These are phyloP conservation scores for Macadamia tetraphylla DNA, from an alignment of 164 flowering plant genomes.

Conservation along the genomic window DNA sequence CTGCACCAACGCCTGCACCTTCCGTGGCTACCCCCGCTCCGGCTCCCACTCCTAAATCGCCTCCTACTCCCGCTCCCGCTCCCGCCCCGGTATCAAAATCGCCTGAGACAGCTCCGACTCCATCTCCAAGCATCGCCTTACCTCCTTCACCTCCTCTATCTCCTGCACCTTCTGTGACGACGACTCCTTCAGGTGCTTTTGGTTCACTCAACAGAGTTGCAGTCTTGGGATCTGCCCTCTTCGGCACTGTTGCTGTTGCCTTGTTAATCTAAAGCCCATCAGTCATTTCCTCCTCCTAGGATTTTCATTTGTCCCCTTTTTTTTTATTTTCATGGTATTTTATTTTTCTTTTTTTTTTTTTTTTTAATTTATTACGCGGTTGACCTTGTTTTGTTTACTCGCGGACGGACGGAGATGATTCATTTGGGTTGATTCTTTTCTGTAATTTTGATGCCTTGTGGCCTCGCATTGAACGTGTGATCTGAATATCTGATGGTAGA, in stretches of 20 bases:
- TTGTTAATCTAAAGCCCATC: not conserved
- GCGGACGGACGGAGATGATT: too few relatives aligned
- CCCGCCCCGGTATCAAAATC: not conserved
- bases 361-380: too few relatives aligned
- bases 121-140: slow-evolving; percentile 1
- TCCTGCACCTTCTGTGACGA: not conserved
- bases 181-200: not conserved
- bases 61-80: too few relatives aligned
- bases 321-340: too few relatives aligned
- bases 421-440: too few relatives aligned
- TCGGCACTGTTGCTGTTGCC: slow-evolving; percentile 2
- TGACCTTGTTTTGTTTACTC: too few relatives aligned
- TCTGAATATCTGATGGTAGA: too few relatives aligned
- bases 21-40: not conserved
- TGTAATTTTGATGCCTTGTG: too few relatives aligned
- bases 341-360: too few relatives aligned
- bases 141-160: not conserved
- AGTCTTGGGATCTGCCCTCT: not conserved
- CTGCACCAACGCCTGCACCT: slow-evolving; percentile 3
- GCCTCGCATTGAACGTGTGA: too few relatives aligned
- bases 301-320: too few relatives aligned
- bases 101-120: slow-evolving; percentile 1
- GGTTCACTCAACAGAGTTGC: slow-evolving; percentile 4
- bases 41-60: not conserved
- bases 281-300: too few relatives aligned